Conservation (phyloP, 2,329 filamentous ascomycete genomes). For the Neofusicoccum umdonicola region DNA sequence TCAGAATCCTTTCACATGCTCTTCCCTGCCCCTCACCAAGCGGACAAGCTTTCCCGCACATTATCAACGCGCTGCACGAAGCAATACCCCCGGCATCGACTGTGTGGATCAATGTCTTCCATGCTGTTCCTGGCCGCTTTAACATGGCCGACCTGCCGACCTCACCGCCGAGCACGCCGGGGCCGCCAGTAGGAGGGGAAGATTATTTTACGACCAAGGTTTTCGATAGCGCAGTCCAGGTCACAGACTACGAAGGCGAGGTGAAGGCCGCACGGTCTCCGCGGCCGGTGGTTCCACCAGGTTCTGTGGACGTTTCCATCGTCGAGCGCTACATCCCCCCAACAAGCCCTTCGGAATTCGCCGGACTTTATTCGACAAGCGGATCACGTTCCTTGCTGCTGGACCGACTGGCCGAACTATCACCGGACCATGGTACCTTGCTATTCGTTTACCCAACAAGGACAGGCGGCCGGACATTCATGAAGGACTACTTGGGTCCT, state of each 20-base stretch:
- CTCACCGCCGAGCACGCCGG: constrained; percentile 61
- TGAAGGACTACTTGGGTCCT: constrained; percentile 58
- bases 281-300: constrained; percentile 58
- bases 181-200: constrained; percentile 49
- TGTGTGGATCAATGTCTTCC: constrained; percentile 63
- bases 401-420: constrained; percentile 61
- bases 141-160: constrained; percentile 61
- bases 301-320: constrained; percentile 59
- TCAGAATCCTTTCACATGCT: constrained; percentile 61
- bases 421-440: constrained; percentile 55
- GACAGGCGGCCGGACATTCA: constrained; percentile 57
- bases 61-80: constrained; percentile 57
- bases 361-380: constrained; percentile 55
- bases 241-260: constrained; percentile 58
- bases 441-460: constrained; percentile 63
- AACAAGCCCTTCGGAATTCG: constrained; percentile 56
- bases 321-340: constrained; percentile 67
- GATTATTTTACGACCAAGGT: constrained; percentile 63
- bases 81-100: constrained; percentile 50
- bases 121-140: constrained; percentile 62
- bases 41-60: constrained; percentile 52
- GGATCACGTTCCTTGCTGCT: constrained; percentile 56
- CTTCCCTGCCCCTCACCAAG: constrained; percentile 54
- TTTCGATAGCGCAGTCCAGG: constrained; percentile 61
- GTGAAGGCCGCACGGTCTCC: constrained; percentile 51